These are phyloP conservation scores for Ceratocystis lukuohia DNA, from an alignment of 2,329 filamentous ascomycete genomes.

Conservation along the genomic window DNA sequence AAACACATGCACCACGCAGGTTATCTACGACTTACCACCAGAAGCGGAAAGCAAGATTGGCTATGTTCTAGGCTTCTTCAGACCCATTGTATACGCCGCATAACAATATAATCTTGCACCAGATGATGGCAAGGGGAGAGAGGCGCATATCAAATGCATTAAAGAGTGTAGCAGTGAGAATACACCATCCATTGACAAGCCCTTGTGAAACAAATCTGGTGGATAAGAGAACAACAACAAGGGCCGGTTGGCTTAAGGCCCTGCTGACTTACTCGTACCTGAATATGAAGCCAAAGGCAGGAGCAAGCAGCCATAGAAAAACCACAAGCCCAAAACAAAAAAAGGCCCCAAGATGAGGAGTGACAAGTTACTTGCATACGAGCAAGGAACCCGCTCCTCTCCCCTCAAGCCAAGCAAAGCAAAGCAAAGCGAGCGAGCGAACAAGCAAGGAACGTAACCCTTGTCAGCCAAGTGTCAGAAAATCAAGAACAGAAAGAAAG, in stretches of 20 bases:
- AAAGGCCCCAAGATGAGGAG: background rate
- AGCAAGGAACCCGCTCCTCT: background rate
- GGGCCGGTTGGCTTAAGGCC: background rate
- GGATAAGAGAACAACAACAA: background rate
- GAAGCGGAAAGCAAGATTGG: too few species aligned
- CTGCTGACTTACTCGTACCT: slow-evolving; percentile 2
- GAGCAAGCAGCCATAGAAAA: background rate
- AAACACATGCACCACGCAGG: too few species aligned
- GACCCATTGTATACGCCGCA: too few species aligned
- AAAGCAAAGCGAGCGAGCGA: background rate
- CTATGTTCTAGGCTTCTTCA: too few species aligned
- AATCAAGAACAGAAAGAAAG: background rate
- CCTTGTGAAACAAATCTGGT: too few species aligned
- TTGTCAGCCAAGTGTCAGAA: background rate
- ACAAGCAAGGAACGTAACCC: background rate
- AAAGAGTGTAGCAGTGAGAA: too few species aligned
- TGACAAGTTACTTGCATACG: slow-evolving; percentile 3
- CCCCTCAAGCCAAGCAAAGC: background rate
- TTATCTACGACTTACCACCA: too few species aligned
- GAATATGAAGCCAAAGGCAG: background rate
- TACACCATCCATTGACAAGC: too few species aligned
- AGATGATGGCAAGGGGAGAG: too few species aligned
- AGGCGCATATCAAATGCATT: too few species aligned
- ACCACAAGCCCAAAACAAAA: background rate
- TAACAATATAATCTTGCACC: too few species aligned